These are phyloP conservation scores for Intubia oerlemansii DNA, from an alignment of 2,329 filamentous ascomycete genomes.

Conservation along the genomic window DNA sequence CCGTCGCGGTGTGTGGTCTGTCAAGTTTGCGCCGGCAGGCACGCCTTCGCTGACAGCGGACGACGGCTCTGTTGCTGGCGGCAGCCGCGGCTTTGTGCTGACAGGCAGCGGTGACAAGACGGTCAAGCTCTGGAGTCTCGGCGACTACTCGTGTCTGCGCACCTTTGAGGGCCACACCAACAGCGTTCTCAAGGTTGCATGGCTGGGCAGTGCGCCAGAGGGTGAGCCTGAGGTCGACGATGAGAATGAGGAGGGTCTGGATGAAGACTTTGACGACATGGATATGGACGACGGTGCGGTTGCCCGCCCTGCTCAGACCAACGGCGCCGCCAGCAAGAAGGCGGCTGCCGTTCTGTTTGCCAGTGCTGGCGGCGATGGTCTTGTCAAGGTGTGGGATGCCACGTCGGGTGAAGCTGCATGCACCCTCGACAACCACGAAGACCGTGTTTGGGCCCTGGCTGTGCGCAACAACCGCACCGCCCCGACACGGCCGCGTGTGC, in stretches of 20 bases:
- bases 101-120: slow-evolving; percentile 95
- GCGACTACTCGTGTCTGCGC: slow-evolving; percentile 77
- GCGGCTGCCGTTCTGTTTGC: slow-evolving; percentile 39
- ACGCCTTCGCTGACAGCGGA: slow-evolving; percentile 55
- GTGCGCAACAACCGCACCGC: slow-evolving; percentile 31
- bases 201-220: slow-evolving; percentile 40
- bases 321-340: neutral
- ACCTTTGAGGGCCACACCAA: slow-evolving; percentile 96
- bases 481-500: slow-evolving; percentile 23
- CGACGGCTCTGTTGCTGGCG: slow-evolving; percentile 49
- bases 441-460: slow-evolving; percentile 80
- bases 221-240: slow-evolving; percentile 10
- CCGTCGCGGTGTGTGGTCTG: slow-evolving; percentile 87
- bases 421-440: slow-evolving; percentile 91
- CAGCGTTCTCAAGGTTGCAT: slow-evolving; percentile 81
- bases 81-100: slow-evolving; percentile 47
- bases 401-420: slow-evolving; percentile 66
- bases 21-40: slow-evolving; percentile 66
- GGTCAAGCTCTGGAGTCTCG: slow-evolving; percentile 81
- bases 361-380: slow-evolving; percentile 77
- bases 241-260: slow-evolving; percentile 33
- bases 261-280: slow-evolving; percentile 12
- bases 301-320: neutral
- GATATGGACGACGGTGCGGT: slow-evolving; percentile 1
- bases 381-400: slow-evolving; percentile 93